phyloP scores from a whole-genome alignment of 2,329 filamentous ascomycete species.

The Aspergillus unguis region DNA sequence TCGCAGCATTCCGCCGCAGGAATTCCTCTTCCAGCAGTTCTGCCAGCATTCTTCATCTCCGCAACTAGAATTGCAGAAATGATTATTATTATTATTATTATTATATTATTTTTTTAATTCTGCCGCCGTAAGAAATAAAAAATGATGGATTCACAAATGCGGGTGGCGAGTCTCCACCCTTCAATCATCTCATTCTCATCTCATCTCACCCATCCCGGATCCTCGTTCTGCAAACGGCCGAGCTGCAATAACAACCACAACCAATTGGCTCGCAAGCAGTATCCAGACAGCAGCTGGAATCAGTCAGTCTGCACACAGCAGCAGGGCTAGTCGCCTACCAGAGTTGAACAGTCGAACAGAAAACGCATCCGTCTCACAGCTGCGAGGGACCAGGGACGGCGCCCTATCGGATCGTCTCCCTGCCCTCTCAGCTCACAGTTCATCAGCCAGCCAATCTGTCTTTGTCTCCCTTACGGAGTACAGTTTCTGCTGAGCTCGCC shows the following conservation, averaged over 20 bases:
- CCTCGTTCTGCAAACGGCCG: slow-evolving; percentile 4
- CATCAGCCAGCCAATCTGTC: no score
- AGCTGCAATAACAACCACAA: not conserved
- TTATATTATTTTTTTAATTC: not conserved
- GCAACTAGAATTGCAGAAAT: not conserved
- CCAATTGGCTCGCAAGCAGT: not conserved
- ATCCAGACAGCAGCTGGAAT: no score
- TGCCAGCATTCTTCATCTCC: not conserved
- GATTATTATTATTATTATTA: no score
- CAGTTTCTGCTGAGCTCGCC: no score
- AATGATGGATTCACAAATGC: not conserved
- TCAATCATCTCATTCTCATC: slow-evolving; percentile 3
- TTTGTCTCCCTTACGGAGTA: no score
- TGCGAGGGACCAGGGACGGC: not conserved
- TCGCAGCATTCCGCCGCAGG: not conserved
- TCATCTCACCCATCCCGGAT: not conserved
- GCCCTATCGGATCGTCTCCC: not conserved
- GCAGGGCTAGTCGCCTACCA: no score
- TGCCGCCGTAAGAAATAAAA: slow-evolving; percentile 7
- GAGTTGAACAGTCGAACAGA: not conserved
- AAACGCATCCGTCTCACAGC: not conserved
- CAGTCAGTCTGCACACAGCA: no score
- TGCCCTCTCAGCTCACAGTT: not conserved
- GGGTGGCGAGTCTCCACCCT: not conserved
- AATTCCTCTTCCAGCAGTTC: not conserved